phyloP scores from a whole-genome alignment of 208 protist genomes.

The Leishmania arabica region DNA sequence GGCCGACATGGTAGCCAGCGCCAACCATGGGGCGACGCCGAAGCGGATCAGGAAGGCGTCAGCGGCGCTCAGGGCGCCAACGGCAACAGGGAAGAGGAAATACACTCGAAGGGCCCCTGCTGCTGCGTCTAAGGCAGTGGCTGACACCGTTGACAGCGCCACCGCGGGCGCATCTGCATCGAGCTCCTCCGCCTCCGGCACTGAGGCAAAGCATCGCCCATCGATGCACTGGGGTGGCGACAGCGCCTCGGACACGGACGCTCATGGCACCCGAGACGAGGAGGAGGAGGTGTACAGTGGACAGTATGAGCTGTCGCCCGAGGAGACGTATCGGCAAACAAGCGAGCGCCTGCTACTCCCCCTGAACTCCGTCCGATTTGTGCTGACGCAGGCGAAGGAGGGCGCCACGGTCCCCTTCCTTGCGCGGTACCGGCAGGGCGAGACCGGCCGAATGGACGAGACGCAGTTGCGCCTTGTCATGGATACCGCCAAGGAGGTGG shows the following conservation, averaged over 20 bases:
- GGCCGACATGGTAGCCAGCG: not conserved
- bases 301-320: constrained; percentile 21
- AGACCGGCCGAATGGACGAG: constrained; percentile 78
- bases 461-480: constrained; percentile 56
- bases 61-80: not conserved
- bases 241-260: not conserved
- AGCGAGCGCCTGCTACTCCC: constrained; percentile 45
- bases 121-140: not conserved
- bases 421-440: constrained; percentile 82
- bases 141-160: not conserved
- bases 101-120: constrained; percentile 6
- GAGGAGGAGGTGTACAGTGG: constrained; percentile 20
- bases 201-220: not conserved
- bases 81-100: constrained; percentile 7
- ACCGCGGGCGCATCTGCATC: not conserved
- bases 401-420: constrained; percentile 89
- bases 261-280: not conserved
- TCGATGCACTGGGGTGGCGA: not conserved
- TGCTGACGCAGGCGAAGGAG: constrained; percentile 61
- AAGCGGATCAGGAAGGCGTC: not conserved
- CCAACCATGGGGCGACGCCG: not conserved
- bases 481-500: constrained; percentile 68
- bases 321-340: constrained; percentile 39
- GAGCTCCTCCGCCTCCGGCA: not conserved
- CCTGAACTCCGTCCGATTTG: constrained; percentile 43